Evolutionary conservation across 2,329 filamentous ascomycete genomes (phyloP).

Genomic region (Fusarium caatingaense): DNA sequence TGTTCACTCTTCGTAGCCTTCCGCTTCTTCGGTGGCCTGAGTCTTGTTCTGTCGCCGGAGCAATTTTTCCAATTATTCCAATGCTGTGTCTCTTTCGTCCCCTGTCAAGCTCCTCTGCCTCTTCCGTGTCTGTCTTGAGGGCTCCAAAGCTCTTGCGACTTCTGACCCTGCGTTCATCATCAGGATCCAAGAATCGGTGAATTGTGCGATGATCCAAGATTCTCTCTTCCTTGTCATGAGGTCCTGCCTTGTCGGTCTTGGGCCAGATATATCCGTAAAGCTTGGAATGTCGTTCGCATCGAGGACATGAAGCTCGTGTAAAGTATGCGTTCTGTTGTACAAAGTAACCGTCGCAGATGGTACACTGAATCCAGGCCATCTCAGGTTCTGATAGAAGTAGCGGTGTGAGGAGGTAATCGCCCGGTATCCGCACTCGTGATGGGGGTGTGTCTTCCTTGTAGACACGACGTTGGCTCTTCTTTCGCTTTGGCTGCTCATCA

Average conservation of each 20-base stretch:
- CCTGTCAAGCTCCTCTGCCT: constrained; percentile 40
- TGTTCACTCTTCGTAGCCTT: constrained; percentile 51
- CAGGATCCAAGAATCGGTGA: constrained; percentile 81
- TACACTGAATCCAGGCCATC: constrained; percentile 90
- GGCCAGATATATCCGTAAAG: constrained; percentile 96
- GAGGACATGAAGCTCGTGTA: constrained; percentile 85
- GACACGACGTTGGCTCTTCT: constrained; percentile 51
- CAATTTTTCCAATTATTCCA: constrained; percentile 15
- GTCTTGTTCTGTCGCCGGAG: constrained; percentile 30
- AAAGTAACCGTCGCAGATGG: constrained; percentile 83
- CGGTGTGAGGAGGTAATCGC: constrained; percentile 86
- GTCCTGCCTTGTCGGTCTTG: constrained; percentile 86
- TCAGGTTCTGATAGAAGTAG: constrained; percentile 78
- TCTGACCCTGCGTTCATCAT: constrained; percentile 71
- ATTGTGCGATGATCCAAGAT: constrained; percentile 88
- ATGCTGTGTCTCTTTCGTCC: constrained; percentile 42
- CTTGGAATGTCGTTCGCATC: constrained; percentile 95
- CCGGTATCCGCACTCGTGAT: constrained; percentile 65
- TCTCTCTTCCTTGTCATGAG: constrained; percentile 75
- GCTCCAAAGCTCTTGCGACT: constrained; percentile 54
- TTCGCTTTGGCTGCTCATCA: constrained; percentile 44
- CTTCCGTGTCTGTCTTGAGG: constrained; percentile 43
- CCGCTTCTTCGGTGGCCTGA: constrained; percentile 50
- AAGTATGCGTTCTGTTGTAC: constrained; percentile 90
- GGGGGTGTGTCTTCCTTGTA: constrained; percentile 52